Conservation (phyloP, 352 stramenopile genomes). For the Phytopythium kandeliae region DNA sequence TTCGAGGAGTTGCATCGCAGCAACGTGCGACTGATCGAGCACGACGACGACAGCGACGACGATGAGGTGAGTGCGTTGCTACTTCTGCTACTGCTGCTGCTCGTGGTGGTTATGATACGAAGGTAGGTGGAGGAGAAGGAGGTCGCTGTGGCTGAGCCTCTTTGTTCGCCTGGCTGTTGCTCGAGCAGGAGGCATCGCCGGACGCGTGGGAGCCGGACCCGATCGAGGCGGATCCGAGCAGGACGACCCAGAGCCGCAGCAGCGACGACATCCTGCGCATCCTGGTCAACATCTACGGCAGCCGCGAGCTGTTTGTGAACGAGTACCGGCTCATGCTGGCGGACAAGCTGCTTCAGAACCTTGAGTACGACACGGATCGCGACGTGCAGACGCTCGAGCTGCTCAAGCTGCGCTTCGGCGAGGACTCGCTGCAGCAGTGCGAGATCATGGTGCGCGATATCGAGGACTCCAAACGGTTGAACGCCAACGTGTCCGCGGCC, state of each 20-base stretch:
- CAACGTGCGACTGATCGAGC: conserved; percentile 89
- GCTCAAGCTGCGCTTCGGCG: conserved; percentile 96
- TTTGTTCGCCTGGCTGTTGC: neutral
- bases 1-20: conserved; percentile 94
- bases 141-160: too few relatives aligned
- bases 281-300: conserved; percentile 98
- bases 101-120: too few relatives aligned
- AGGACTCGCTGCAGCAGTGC: conserved; percentile 92
- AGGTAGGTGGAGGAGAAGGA: neutral
- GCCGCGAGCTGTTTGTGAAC: conserved; percentile 98
- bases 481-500: conserved; percentile 80
- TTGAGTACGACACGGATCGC: conserved; percentile 93
- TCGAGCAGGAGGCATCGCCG: conserved; percentile 48
- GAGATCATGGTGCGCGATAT: conserved; percentile 99
- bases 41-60: conserved; percentile 91
- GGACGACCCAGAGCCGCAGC: conserved; percentile 67
- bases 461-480: conserved; percentile 95
- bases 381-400: conserved; percentile 95
- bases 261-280: conserved; percentile 96
- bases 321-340: conserved; percentile 98
- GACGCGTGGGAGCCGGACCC: conserved; percentile 91
- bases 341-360: conserved; percentile 93
- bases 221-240: conserved; percentile 79
- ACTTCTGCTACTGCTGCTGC: too few relatives aligned
- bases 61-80: conserved; percentile 63